Evolutionary conservation across 352 stramenopile species (phyloP).

Genomic region (Blastocystis sp.): DNA sequence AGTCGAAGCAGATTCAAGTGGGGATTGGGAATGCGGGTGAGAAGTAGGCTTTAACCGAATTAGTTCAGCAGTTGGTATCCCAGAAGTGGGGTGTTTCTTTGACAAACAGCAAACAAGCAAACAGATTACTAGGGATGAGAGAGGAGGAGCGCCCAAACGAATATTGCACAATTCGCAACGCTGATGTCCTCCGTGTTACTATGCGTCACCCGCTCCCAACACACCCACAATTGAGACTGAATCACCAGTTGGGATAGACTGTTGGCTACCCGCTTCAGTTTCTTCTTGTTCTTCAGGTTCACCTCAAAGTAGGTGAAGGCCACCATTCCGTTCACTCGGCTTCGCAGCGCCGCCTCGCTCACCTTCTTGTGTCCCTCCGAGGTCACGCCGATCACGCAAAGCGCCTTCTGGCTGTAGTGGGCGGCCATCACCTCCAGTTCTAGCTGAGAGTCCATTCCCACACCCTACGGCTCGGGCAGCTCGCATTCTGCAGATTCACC

Average conservation of each 20-base stretch:
- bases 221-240: slow-evolving; percentile 12
- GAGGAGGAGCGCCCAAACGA: neutral
- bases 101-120: neutral
- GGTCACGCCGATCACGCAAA: neutral
- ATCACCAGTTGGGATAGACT: neutral
- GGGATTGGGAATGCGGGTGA: too few relatives aligned
- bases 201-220: neutral
- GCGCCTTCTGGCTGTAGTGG: neutral
- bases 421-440: neutral
- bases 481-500: neutral
- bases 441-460: neutral
- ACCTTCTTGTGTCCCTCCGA: neutral
- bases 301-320: slow-evolving; percentile 5
- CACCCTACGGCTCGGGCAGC: neutral
- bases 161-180: neutral
- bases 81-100: too few relatives aligned
- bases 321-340: neutral
- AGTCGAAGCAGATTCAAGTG: neutral
- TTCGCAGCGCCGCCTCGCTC: neutral
- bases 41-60: too few relatives aligned
- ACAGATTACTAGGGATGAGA: neutral
- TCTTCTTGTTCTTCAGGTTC: neutral
- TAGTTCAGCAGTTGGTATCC: too few relatives aligned
- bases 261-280: neutral
- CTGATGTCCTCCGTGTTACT: neutral